These are phyloP conservation scores for Rhizopus delemar DNA, from an alignment of 371 early-diverging fungal species.

Conservation along the genomic window DNA sequence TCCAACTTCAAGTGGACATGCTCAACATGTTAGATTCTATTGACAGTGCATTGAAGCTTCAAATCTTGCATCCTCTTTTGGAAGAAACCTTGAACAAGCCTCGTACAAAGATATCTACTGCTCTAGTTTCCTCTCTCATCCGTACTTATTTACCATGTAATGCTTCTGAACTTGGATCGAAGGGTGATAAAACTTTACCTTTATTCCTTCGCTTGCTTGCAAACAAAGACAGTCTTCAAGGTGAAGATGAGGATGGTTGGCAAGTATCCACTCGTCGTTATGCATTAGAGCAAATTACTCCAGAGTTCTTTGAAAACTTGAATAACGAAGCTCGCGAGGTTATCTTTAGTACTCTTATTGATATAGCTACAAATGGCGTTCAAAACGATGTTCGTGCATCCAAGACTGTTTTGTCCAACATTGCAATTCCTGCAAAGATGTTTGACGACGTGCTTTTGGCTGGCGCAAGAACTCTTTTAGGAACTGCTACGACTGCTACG, in stretches of 20 bases:
- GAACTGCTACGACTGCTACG: slow-evolving; percentile 5
- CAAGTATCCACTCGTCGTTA: slow-evolving; percentile 58
- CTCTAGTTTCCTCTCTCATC: slow-evolving; percentile 56
- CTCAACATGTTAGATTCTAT: slow-evolving; percentile 57
- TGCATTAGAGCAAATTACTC: slow-evolving; percentile 62
- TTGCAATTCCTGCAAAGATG: slow-evolving; percentile 58
- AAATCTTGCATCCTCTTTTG: slow-evolving; percentile 66
- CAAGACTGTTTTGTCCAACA: slow-evolving; percentile 56
- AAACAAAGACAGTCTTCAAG: slow-evolving; percentile 35
- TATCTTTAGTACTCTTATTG: slow-evolving; percentile 64
- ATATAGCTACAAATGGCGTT: slow-evolving; percentile 65
- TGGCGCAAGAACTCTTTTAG: slow-evolving; percentile 31
- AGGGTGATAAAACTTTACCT: slow-evolving; percentile 50
- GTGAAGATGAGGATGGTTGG: slow-evolving; percentile 57
- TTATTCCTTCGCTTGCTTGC: slow-evolving; percentile 53
- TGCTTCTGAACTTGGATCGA: slow-evolving; percentile 50
- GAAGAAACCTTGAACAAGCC: slow-evolving; percentile 37
- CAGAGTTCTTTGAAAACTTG: slow-evolving; percentile 55
- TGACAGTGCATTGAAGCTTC: slow-evolving; percentile 63
- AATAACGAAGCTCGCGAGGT: slow-evolving; percentile 47
- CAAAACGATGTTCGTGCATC: slow-evolving; percentile 61
- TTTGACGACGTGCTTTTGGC: slow-evolving; percentile 29
- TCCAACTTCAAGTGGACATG: slow-evolving; percentile 53
- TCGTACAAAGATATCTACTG: slow-evolving; percentile 34
- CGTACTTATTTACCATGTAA: slow-evolving; percentile 64